phyloP scores from a whole-genome alignment of 176 grass and related monocot genomes.

The Zizania latifolia region DNA sequence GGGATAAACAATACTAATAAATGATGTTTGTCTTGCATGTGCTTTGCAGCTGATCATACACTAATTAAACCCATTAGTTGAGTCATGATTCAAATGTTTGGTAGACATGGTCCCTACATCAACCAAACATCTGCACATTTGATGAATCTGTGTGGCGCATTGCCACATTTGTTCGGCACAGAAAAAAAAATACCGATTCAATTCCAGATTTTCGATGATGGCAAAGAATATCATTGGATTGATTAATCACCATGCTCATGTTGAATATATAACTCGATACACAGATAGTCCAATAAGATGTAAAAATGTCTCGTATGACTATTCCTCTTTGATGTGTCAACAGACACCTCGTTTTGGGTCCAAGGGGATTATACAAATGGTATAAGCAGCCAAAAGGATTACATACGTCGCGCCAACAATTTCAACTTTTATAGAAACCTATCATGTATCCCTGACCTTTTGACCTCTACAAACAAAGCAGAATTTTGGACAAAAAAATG shows the following conservation, averaged over 20 bases:
- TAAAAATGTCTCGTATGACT: neutral
- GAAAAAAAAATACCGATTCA: neutral
- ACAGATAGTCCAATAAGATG: neutral
- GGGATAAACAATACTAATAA: neutral
- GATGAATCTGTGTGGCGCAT: neutral
- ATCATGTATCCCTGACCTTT: conserved; percentile 31
- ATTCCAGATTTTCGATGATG: too few relatives aligned
- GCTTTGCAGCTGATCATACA: neutral
- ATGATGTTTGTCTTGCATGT: neutral
- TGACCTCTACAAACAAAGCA: conserved; percentile 38
- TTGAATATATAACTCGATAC: too few relatives aligned
- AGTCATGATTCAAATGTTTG: neutral
- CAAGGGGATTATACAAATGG: conserved; percentile 26
- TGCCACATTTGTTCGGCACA: neutral
- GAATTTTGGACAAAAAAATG: conserved; percentile 7
- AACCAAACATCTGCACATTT: neutral
- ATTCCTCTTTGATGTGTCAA: conserved; percentile 18
- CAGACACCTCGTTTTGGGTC: conserved; percentile 17
- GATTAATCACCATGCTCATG: neutral
- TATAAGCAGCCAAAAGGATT: conserved; percentile 3
- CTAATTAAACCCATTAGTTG: too few relatives aligned
- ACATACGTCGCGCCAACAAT: neutral
- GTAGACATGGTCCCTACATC: neutral
- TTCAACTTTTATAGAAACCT: conserved; percentile 33
- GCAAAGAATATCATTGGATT: too few relatives aligned